A percentile compares a stretch with the other conserved stretches of the same genome.
These are phyloP conservation scores for Fusarium sp. DNA, from an alignment of 2,329 filamentous ascomycete genomes.

Conservation along the genomic window DNA sequence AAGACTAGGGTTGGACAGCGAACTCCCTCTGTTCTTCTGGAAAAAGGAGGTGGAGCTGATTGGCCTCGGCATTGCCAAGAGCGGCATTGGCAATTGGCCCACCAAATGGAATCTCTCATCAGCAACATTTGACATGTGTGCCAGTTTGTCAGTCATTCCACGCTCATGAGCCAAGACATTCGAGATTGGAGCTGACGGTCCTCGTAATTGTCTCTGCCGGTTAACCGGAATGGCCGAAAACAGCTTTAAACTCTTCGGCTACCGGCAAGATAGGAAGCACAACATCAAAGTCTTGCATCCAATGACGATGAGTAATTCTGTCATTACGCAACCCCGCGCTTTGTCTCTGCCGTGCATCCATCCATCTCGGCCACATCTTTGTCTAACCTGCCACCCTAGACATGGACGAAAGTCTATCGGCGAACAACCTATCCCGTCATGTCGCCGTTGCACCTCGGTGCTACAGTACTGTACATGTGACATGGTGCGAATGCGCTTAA, in stretches of 20 bases:
- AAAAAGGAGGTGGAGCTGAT: not conserved
- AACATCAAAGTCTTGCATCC: not conserved
- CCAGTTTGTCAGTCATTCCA: not conserved
- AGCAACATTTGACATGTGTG: not conserved
- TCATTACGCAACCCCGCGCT: not conserved
- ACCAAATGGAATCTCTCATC: not conserved
- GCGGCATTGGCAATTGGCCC: not conserved
- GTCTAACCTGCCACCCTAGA: not conserved
- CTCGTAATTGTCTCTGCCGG: not conserved
- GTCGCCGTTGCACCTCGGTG: not conserved
- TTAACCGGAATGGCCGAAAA: not conserved
- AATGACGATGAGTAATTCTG: not conserved
- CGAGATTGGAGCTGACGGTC: not conserved
- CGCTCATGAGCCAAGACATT: not conserved
- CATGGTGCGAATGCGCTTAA: not conserved
- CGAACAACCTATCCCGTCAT: not conserved
- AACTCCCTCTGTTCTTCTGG: not conserved
- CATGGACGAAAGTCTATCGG: not conserved
- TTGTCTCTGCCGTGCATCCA: not conserved
- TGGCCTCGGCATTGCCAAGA: not conserved
- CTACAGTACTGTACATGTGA: not conserved
- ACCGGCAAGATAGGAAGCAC: not conserved
- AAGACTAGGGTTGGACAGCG: not conserved
- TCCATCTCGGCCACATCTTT: not conserved
- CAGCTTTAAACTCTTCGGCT: not conserved